Base-by-base conservation (phyloP, 2,329 filamentous ascomycete species). In the Rhinocladiella similis region DNA sequence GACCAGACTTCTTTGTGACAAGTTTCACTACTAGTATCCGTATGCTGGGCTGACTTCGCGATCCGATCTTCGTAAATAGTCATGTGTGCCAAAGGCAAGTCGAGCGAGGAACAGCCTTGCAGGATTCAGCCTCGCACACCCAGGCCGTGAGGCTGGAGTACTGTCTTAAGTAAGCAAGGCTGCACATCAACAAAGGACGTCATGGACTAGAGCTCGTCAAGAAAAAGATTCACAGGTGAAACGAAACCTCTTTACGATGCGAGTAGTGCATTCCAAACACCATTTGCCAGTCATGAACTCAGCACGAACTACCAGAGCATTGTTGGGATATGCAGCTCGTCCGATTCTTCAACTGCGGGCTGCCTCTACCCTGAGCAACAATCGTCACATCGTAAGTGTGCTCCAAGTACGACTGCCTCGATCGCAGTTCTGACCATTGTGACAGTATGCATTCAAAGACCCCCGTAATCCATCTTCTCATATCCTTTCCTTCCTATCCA, bases 401-500 rank as follows among this genome's bases (percentile, higher is more conserved):
- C 10, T 10, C 6, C 10, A 12, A 7, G 29, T 33, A 33, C 29
- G 14, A n/a, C n/a, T n/a, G n/a, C n/a, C n/a, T n/a, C n/a, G n/a
- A n/a, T 43, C 45, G 50, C 51, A 35, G 14, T 38, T 18, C 13
- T 42, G 29, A 35, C 14, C 7, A 14, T 35, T 35, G n/a, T 19
- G 45, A 20, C 35, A 66, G 65, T 67, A 64, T 47, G 60, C 62
- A 47, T 67, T 63, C 66, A 70, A 74, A 22, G 71, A 77, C 57
- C 70, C 75, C n/a, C 45, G 59, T 54, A 62, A 58, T 68, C 72
- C 54, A 67, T 66, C 47, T 67, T 62, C 60, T 71, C 67, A 68
- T 53, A 68, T 83, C 55, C 75, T 86, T 19, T 80, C 83, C n/a
- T 75, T 84, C 50, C 74, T 86, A 10, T 74, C 82, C 2, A 80